phyloP scores from a whole-genome alignment of 225 moss, liverwort and hornwort genomes.

The Physcomitrium patens region DNA sequence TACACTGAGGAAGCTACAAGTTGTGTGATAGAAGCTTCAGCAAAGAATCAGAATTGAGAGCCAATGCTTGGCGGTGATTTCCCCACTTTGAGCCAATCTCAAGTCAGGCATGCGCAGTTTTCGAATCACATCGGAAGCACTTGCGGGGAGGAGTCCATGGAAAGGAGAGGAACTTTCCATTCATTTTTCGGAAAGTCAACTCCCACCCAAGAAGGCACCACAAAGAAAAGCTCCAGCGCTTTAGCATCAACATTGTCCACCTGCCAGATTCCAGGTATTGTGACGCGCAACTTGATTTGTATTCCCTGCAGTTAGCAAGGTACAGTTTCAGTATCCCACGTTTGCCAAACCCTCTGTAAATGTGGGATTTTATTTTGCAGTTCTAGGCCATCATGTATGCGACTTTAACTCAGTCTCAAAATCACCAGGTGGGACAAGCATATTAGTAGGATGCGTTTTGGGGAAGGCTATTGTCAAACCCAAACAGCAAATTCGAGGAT shows the following conservation, averaged over 20 bases:
- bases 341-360: slow-evolving; percentile 17
- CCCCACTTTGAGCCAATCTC: slow-evolving; percentile 26
- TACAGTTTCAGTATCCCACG: not conserved
- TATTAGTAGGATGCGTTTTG: slow-evolving; percentile 61
- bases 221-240: slow-evolving; percentile 47
- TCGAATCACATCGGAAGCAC: slow-evolving; percentile 31
- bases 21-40: slow-evolving; percentile 20
- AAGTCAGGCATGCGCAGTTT: slow-evolving; percentile 46
- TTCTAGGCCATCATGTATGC: slow-evolving; percentile 49
- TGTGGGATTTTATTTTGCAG: slow-evolving; percentile 14
- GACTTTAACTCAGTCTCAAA: slow-evolving; percentile 52
- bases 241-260: slow-evolving; percentile 54
- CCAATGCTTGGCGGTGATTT: slow-evolving; percentile 55
- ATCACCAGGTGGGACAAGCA: slow-evolving; percentile 65
- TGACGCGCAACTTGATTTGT: not conserved
- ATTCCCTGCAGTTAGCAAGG: not conserved
- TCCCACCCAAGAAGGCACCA: slow-evolving; percentile 38
- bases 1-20: slow-evolving; percentile 19
- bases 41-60: slow-evolving; percentile 24
- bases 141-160: slow-evolving; percentile 47
- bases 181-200: slow-evolving; percentile 33
- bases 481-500: slow-evolving; percentile 56
- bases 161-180: slow-evolving; percentile 39
- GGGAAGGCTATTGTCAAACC: slow-evolving; percentile 54
- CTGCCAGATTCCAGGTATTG: slow-evolving; percentile 63